phyloP scores from a whole-genome alignment of 768 basidiomycete species.

The Hortiboletus flavorubellus region DNA sequence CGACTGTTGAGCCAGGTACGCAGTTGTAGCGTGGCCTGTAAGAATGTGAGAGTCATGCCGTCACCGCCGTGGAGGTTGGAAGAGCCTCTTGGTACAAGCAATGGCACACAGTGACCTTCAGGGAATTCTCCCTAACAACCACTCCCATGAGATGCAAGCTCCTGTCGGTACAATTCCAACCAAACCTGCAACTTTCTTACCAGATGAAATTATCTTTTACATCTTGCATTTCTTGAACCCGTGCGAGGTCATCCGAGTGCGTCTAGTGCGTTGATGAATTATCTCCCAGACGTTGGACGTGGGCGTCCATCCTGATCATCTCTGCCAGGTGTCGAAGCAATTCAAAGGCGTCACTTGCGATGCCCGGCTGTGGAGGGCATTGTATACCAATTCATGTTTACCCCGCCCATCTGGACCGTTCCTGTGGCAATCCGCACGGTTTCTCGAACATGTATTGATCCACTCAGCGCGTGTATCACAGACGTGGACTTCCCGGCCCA shows the following conservation, averaged over 20 bases:
- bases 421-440: constrained; percentile 17
- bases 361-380: constrained; percentile 15
- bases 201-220: constrained; percentile 18
- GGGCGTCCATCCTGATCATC: neutral
- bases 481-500: constrained; percentile 20
- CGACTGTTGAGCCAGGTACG: neutral
- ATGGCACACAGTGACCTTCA: too few relatives aligned
- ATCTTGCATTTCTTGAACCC: constrained; percentile 16
- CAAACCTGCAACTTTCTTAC: constrained; percentile 2
- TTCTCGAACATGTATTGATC: constrained; percentile 16
- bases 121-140: neutral
- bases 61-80: too few relatives aligned
- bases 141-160: constrained; percentile 7
- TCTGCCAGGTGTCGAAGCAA: constrained; percentile 18
- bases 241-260: constrained; percentile 13
- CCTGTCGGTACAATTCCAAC: neutral
- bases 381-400: constrained; percentile 15
- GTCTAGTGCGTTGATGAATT: constrained; percentile 10
- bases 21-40: neutral
- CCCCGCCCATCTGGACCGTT: constrained; percentile 25
- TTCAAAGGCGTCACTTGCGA: constrained; percentile 16
- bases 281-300: neutral
- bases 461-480: constrained; percentile 18
- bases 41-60: too few relatives aligned
- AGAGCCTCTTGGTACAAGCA: too few relatives aligned